Percentiles rank a stretch among this genome's conserved stretches.
phyloP scores from a whole-genome alignment of 352 stramenopile species.

The Phytophthora citricola region DNA sequence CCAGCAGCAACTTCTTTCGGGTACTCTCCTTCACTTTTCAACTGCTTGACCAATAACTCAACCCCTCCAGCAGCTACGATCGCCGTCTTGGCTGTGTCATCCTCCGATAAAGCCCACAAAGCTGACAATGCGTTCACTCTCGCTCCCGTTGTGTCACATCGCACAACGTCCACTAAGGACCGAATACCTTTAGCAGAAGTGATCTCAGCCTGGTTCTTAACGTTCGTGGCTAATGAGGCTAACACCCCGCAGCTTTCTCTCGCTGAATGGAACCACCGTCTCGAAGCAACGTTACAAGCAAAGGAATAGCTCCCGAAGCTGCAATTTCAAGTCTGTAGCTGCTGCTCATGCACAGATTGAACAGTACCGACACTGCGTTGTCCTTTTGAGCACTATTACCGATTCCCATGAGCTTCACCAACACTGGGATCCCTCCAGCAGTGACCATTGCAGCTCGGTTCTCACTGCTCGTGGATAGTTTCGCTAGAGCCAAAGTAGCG shows the following conservation, averaged over 20 bases:
- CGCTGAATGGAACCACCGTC: constrained; percentile 6
- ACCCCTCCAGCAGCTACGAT: constrained; percentile 12
- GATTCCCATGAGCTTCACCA: constrained; percentile 5
- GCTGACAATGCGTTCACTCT: constrained; percentile 14
- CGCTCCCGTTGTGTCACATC: neutral
- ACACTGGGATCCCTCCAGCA: constrained; percentile 7
- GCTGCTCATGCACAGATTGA: constrained; percentile 12
- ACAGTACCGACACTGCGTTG: constrained; percentile 6
- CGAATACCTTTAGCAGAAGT: neutral
- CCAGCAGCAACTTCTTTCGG: constrained; percentile 16
- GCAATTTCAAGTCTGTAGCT: constrained; percentile 10
- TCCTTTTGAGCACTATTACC: constrained; percentile 15
- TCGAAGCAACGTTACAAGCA: constrained; percentile 15
- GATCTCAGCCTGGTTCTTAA: constrained; percentile 10
- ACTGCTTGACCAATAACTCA: constrained; percentile 4
- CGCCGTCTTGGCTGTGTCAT: neutral
- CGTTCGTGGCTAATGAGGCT: constrained; percentile 13
- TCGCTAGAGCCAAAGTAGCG: constrained; percentile 16
- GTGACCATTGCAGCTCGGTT: constrained; percentile 4
- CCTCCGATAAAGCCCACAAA: constrained; percentile 10
- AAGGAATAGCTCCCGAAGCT: constrained; percentile 1
- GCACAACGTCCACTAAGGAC: constrained; percentile 12
- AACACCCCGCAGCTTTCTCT: constrained; percentile 25
- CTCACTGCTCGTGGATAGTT: constrained; percentile 4
- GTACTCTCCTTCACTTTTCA: neutral